A percentile compares a stretch with the other conserved stretches of the same genome.
Evolutionary conservation across 2,329 filamentous ascomycete genomes (phyloP).

Genomic region (Furcasterigmium furcatum): DNA sequence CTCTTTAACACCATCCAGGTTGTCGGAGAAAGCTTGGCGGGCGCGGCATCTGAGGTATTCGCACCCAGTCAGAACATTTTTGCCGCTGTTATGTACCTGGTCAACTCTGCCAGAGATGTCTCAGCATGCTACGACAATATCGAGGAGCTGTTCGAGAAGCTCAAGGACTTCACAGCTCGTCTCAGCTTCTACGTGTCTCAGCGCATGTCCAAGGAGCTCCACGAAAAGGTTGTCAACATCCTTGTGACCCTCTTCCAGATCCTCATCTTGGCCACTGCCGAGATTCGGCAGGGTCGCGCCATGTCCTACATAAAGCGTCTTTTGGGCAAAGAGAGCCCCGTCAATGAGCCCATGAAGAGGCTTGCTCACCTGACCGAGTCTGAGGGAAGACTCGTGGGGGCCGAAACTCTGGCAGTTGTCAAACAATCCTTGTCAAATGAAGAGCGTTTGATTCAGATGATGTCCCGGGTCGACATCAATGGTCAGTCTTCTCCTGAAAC

Average conservation of each 20-base stretch:
- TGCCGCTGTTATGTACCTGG: conserved; percentile 36
- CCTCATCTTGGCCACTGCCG: conserved; percentile 37
- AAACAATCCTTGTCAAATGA: conserved; percentile 29
- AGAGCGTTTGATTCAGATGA: conserved; percentile 28
- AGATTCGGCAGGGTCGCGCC: conserved; percentile 35
- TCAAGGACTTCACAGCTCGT: conserved; percentile 39
- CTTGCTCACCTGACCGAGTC: conserved; percentile 35
- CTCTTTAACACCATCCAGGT: conserved; percentile 6
- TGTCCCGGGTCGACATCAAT: conserved; percentile 23
- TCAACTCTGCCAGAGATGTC: conserved; percentile 40
- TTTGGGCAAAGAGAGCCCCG: conserved; percentile 33
- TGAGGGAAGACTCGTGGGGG: conserved; percentile 39
- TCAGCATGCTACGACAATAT: conserved; percentile 42
- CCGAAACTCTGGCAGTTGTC: conserved; percentile 37
- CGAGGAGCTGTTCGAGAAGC: conserved; percentile 35
- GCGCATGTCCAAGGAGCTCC: conserved; percentile 30
- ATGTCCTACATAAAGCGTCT: conserved; percentile 37
- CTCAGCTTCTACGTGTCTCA: conserved; percentile 36
- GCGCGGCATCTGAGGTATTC: conserved; percentile 32
- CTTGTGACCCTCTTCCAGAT: conserved; percentile 41
- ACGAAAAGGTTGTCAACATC: conserved; percentile 35
- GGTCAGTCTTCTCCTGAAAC: conserved; percentile 13
- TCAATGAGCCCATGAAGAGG: conserved; percentile 33
- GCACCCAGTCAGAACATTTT: conserved; percentile 37
- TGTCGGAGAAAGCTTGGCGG: conserved; percentile 32